These are phyloP conservation scores for Podospora sp. DNA, from an alignment of 495 filamentous ascomycete genomes.

Conservation along the genomic window DNA sequence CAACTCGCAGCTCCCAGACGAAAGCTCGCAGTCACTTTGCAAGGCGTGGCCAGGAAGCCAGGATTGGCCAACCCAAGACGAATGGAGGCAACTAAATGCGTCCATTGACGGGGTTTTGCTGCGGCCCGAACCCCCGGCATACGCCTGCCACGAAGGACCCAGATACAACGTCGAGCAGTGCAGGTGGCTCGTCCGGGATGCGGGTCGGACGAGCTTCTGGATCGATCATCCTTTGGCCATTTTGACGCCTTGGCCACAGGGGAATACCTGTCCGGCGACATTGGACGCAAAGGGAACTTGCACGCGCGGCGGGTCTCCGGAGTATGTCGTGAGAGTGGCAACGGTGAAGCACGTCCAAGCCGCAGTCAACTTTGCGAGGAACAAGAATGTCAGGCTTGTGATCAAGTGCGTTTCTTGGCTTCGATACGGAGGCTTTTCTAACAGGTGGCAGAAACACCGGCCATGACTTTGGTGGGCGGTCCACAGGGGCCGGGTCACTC, in stretches of 20 bases:
- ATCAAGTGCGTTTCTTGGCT: constrained; percentile 59
- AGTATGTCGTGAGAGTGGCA: constrained; percentile 61
- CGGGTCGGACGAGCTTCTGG: constrained; percentile 34
- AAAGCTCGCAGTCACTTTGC: neutral
- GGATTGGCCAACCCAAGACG: constrained; percentile 47
- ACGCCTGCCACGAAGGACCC: constrained; percentile 53
- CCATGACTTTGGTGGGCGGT: constrained; percentile 66
- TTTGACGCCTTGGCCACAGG: constrained; percentile 43
- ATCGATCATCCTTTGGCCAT: constrained; percentile 41
- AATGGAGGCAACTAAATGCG: constrained; percentile 51
- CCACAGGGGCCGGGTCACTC: constrained; percentile 55
- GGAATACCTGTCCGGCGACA: constrained; percentile 38
- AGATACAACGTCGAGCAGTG: constrained; percentile 50
- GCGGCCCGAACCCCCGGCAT: constrained; percentile 52
- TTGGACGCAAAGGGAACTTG: constrained; percentile 42
- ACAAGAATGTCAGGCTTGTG: constrained; percentile 59
- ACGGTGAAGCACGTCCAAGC: constrained; percentile 58
- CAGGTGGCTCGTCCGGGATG: constrained; percentile 29
- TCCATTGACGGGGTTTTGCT: constrained; percentile 51
- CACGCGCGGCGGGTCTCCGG: constrained; percentile 58
- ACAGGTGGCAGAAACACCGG: constrained; percentile 61
- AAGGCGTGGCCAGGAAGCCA: constrained; percentile 19
- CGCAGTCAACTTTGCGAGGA: constrained; percentile 64
- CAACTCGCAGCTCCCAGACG: neutral
- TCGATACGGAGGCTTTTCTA: constrained; percentile 29